Evolutionary conservation across 441 rosid species (phyloP).

Genomic region (Erodium chrysanthum): DNA sequence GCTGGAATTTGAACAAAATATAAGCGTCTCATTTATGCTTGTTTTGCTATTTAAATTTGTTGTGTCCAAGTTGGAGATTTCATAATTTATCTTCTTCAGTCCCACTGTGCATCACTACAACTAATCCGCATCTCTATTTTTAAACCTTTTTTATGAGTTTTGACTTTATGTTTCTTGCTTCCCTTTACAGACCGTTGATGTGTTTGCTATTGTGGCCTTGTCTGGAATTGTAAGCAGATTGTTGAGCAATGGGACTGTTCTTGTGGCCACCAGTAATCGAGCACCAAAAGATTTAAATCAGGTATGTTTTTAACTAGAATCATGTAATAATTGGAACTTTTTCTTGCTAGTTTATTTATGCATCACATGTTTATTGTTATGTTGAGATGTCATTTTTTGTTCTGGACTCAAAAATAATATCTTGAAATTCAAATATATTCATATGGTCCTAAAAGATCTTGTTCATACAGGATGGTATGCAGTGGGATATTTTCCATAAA

Average conservation of each 20-base stretch:
- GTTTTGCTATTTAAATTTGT: background rate
- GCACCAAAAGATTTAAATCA: slow-evolving; percentile 83
- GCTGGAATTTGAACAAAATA: background rate
- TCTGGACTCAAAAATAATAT: background rate
- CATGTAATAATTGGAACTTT: background rate
- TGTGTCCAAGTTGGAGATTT: background rate
- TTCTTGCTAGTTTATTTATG: background rate
- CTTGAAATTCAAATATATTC: background rate
- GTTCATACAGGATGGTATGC: slow-evolving; percentile 79
- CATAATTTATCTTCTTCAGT: background rate
- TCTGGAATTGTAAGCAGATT: slow-evolving; percentile 96
- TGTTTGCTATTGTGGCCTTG: slow-evolving; percentile 90
- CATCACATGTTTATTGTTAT: background rate
- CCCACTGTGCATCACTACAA: background rate
- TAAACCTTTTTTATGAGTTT: slow-evolving; percentile 17
- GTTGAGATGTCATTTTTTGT: background rate
- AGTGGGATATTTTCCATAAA: slow-evolving; percentile 67
- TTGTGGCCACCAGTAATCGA: slow-evolving; percentile 87
- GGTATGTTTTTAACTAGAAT: slow-evolving; percentile 26
- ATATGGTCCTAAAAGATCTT: slow-evolving; percentile 7
- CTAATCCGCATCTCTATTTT: slow-evolving; percentile 13
- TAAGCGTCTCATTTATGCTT: background rate
- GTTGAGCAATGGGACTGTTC: slow-evolving; percentile 72
- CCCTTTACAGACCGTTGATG: slow-evolving; percentile 79
- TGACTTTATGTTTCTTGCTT: slow-evolving; percentile 30